A percentile compares a stretch with the other conserved stretches of the same genome.
Conservation (phyloP, 306 rosid genomes). For the Vicia villosa region DNA sequence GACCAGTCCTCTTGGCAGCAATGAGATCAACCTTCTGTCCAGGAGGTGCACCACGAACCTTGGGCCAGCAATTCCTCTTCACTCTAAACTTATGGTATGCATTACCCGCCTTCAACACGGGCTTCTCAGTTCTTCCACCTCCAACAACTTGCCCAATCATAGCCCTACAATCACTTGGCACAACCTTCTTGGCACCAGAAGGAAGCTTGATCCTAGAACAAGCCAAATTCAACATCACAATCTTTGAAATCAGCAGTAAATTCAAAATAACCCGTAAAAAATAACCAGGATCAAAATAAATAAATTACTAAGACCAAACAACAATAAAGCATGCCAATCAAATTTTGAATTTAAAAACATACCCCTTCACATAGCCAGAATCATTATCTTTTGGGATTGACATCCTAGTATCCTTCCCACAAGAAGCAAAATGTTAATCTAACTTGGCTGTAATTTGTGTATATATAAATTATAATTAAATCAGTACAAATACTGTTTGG, state of each 20-base stretch:
- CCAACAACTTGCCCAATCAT: conserved; percentile 91
- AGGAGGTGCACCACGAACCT: conserved; percentile 91
- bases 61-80: conserved; percentile 90
- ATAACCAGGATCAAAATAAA: too few species aligned
- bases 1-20: conserved; percentile 85
- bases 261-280: too few species aligned
- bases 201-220: conserved; percentile 89
- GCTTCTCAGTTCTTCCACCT: conserved; percentile 85
- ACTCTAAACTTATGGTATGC: conserved; percentile 82
- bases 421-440: conserved; percentile 54
- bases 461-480: too few species aligned
- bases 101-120: conserved; percentile 76
- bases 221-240: too few species aligned
- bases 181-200: conserved; percentile 75
- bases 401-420: conserved; percentile 72
- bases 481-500: too few species aligned
- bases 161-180: conserved; percentile 78
- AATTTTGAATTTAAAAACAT: conserved; percentile 10
- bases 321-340: too few species aligned
- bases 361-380: conserved; percentile 67
- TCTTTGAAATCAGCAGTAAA: too few species aligned
- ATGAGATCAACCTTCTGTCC: conserved; percentile 89
- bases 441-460: too few species aligned
- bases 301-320: too few species aligned
- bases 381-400: conserved; percentile 78